Evolutionary conservation across 2,329 filamentous ascomycete genomes (phyloP).

Genomic region (Aspergillus flavus): DNA sequence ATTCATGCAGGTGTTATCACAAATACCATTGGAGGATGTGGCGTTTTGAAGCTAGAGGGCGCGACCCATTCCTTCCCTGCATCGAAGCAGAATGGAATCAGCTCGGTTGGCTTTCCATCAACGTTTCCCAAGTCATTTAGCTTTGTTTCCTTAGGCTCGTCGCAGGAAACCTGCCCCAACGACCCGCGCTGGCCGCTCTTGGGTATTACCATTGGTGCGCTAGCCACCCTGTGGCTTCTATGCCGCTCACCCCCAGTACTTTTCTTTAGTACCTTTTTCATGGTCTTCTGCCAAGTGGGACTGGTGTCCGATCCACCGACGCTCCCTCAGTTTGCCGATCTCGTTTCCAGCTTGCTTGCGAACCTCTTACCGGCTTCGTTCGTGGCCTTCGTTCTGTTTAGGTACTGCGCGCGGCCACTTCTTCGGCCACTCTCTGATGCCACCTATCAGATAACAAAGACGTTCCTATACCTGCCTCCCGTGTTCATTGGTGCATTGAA

Average conservation of each 20-base stretch:
- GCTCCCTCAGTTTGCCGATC: slow-evolving; percentile 64
- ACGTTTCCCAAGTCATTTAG: slow-evolving; percentile 87
- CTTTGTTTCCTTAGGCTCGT: slow-evolving; percentile 65
- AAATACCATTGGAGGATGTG: slow-evolving; percentile 74
- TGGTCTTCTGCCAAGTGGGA: slow-evolving; percentile 86
- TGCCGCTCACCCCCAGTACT: slow-evolving; percentile 77
- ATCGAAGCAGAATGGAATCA: slow-evolving; percentile 71
- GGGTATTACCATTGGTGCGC: slow-evolving; percentile 78
- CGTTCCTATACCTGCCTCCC: slow-evolving; percentile 82
- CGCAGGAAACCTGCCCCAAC: slow-evolving; percentile 63
- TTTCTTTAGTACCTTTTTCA: slow-evolving; percentile 80
- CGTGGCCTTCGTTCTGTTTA: slow-evolving; percentile 83
- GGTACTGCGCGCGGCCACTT: slow-evolving; percentile 75
- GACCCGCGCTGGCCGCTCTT: slow-evolving; percentile 86
- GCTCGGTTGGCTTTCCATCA: slow-evolving; percentile 77
- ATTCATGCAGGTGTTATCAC: slow-evolving; percentile 81
- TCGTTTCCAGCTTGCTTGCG: slow-evolving; percentile 77
- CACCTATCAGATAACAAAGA: slow-evolving; percentile 76
- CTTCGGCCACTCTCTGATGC: slow-evolving; percentile 67
- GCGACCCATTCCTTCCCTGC: slow-evolving; percentile 64
- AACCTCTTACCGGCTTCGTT: slow-evolving; percentile 87
- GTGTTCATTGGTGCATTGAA: slow-evolving; percentile 91
- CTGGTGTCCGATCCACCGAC: slow-evolving; percentile 85
- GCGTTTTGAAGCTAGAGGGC: slow-evolving; percentile 75
- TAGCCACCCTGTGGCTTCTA: slow-evolving; percentile 76